Evolutionary conservation across 1,284 basidiomycete genomes (phyloP).

Genomic region (Apiotrichum domesticum): DNA sequence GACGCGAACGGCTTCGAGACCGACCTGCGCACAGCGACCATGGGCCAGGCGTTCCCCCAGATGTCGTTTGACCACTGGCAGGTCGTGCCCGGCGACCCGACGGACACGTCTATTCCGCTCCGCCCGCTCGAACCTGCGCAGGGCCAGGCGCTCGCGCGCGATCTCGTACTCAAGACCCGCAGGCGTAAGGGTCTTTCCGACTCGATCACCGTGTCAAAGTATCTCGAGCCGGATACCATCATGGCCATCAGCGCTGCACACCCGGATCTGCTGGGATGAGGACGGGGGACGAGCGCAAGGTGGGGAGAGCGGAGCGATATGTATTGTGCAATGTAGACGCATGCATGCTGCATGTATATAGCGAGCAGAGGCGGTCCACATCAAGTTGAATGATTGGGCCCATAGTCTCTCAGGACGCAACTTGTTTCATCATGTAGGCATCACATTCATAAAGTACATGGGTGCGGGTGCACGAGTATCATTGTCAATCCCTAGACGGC

Average conservation of each 20-base stretch:
- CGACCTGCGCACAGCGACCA: conserved; percentile 91
- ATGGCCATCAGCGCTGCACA: conserved; percentile 82
- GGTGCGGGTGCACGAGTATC: too few relatives aligned
- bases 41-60: conserved; percentile 94
- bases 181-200: conserved; percentile 91
- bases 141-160: conserved; percentile 81
- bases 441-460: too few relatives aligned
- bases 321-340: neutral
- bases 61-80: conserved; percentile 98
- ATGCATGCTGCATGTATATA: conserved; percentile 4
- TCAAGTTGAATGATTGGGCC: too few relatives aligned
- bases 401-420: too few relatives aligned
- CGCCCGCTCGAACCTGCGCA: conserved; percentile 94
- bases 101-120: conserved; percentile 89
- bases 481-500: too few relatives aligned
- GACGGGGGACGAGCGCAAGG: neutral
- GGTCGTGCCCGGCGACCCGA: conserved; percentile 96
- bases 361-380: neutral
- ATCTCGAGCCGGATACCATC: conserved; percentile 73
- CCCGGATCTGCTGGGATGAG: conserved; percentile 69
- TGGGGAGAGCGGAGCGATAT: neutral
- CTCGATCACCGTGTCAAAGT: conserved; percentile 88
- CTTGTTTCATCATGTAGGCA: too few relatives aligned
- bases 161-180: conserved; percentile 92
- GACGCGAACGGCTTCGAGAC: conserved; percentile 99